Evolutionary conservation across 140 eudicot genomes (phyloP), one percentile per base, ranked within the genome.

Genomic region (Artemisia princeps): DNA sequence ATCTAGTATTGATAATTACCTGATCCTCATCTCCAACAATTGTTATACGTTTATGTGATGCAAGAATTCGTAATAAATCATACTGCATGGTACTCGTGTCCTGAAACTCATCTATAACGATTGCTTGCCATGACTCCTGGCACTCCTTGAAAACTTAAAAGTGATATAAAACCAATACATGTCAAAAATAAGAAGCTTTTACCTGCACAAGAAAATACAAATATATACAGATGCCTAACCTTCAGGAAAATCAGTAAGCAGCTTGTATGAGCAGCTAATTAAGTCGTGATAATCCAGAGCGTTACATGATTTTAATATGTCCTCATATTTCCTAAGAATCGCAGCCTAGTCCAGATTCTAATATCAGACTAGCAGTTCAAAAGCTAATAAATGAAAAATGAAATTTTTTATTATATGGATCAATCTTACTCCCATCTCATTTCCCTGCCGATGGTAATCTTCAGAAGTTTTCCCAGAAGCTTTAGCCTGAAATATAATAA

Each of bases 71-170:
- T 60, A 92, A 72, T 15, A 87, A 78, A 76, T 67, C 80, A 77
- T 92, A 92, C 67, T 92, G 98, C 96, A 88, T 88, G 17, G 90
- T 72, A 82, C 98, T 92, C 51, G 98, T 92, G 84, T 92, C 98
- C 64, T 92, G 96, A 82, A 92, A 92, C 78, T 92, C 98, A 71
- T 87, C 96, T 56, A 92, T 77, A 40, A 92, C 94, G 51, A 92
- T 82, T 68, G 96, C 98, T 74, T 82, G 86, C 96, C 96, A 92
- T 70, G 73, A 77, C 51, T 81, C 92, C 69, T 80, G 95, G 65
- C 95, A 81, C 77, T 85, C 95, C 79, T 74, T 74, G 37, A 73
- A 68, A 33, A 88, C 98, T 92, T 74, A 60, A 78, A 6, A 55
- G 33, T 55, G 61, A 64, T 59, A 49, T 23, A 60, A 49, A 68